A percentile compares a stretch with the other conserved stretches of the same genome.
phyloP scores from a whole-genome alignment of 2,329 filamentous ascomycete genomes.

The Arachnopeziza araneosa region DNA sequence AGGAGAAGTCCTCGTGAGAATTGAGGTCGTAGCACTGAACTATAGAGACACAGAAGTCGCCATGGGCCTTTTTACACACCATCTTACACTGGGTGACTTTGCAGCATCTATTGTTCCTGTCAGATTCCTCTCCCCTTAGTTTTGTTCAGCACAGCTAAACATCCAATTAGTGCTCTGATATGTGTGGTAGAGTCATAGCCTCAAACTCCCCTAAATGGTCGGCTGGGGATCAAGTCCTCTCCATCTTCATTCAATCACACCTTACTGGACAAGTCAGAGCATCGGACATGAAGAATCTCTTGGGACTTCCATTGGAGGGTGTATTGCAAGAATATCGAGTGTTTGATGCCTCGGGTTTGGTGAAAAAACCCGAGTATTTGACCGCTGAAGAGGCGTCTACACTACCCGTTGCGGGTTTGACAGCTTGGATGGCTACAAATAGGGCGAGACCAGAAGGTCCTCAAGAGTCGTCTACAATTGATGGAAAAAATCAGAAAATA shows the following conservation, averaged over 20 bases:
- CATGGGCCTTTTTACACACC: not conserved
- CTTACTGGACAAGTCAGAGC: not conserved
- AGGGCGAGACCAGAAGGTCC: constrained; percentile 49
- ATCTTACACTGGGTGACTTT: not conserved
- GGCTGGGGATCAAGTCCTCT: not conserved
- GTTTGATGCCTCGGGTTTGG: constrained; percentile 49
- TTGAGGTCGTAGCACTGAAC: constrained; percentile 25
- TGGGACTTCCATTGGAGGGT: constrained; percentile 30
- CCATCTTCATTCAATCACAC: not conserved
- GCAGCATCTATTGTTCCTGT: not conserved
- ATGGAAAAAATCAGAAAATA: constrained; percentile 29
- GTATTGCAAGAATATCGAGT: constrained; percentile 54
- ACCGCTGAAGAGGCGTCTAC: constrained; percentile 53
- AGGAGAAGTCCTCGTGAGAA: constrained; percentile 38
- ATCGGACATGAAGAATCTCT: not conserved
- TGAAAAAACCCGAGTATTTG: constrained; percentile 50
- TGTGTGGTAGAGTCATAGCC: not conserved
- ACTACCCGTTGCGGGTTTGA: constrained; percentile 55
- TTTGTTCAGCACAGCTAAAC: not conserved
- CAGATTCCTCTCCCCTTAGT: not conserved
- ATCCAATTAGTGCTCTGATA: not conserved
- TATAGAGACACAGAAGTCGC: constrained; percentile 9
- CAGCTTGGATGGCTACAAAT: constrained; percentile 61
- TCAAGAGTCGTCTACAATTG: constrained; percentile 24
- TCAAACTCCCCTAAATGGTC: not conserved